Base-by-base conservation (phyloP, 2,329 filamentous ascomycete species). In the Colletotrichum somersetense region DNA sequence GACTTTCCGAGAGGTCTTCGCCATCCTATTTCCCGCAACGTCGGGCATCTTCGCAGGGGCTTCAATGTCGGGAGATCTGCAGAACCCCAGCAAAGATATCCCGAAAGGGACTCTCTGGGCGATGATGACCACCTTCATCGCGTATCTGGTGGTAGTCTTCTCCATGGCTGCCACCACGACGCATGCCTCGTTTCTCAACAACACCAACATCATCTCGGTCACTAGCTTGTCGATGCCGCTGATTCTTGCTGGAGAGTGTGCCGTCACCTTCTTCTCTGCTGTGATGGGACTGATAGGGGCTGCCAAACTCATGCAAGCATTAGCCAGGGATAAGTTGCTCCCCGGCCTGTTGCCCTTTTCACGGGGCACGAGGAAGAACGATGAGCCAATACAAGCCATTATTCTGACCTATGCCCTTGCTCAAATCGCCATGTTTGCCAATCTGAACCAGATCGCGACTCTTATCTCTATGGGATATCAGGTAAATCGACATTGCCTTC, bases 381-480 rank as follows among this genome's bases (percentile, higher is more conserved):
- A 97, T 76, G 93, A 96, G 75, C 94, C 94, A 0, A 87, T 93
- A 8, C 86, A 91, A 76, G 94, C 94, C 5, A 92, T 97, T 64
- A 80, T 96, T 26, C 81, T 95, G 44, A 96, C 94, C 0, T 96
- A 92, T 77, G 75, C 88, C 4, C 88, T 96, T 67, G 91, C 93
- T 0, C 94, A 97, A 78, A 75, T 95, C 38, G 93, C 93, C 0
- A 91, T 97, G 81, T 88, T 97, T 62, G 92, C 93, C 56, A 91
- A 97, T 77, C 89, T 97, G 75, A 96, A 97, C 79, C 92, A 94
- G 78, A 97, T 97, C 76, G 94, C 94, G 7, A 96, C 93, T 0
- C 91, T 97, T 69, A 94, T 97, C 57, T 96, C 94, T 2, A 97
- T 97, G 93, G 93, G 93, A 20, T 97, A 96, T 78, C 89, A 96